These are phyloP conservation scores for Suillus brevipes DNA, from an alignment of 768 basidiomycete genomes.

Conservation along the genomic window DNA sequence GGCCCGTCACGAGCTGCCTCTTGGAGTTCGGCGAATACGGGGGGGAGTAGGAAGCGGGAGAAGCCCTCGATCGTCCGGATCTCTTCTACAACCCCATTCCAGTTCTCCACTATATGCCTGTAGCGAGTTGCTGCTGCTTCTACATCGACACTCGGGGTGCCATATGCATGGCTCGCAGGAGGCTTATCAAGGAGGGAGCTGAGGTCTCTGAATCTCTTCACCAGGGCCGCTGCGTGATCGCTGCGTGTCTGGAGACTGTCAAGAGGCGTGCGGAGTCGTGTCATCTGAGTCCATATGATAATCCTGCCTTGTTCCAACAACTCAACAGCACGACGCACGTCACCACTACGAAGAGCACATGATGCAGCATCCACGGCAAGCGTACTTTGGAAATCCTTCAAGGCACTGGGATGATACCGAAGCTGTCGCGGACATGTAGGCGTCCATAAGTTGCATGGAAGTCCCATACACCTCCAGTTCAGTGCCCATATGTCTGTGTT, in stretches of 20 bases:
- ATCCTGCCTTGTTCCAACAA: no score
- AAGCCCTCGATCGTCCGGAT: slow-evolving; percentile 14
- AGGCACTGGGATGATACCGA: background rate
- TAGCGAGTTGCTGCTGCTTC: slow-evolving; percentile 11
- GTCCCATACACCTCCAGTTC: slow-evolving; percentile 5
- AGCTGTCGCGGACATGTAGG: slow-evolving; percentile 1
- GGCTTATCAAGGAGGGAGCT: slow-evolving; percentile 13
- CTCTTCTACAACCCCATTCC: background rate
- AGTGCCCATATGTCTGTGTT: slow-evolving; percentile 1
- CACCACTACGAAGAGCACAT: no score
- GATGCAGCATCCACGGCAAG: slow-evolving; percentile 9
- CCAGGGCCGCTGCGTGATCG: background rate
- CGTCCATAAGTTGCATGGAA: slow-evolving; percentile 5
- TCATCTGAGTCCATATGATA: slow-evolving; percentile 28
- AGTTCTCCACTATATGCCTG: slow-evolving; percentile 9
- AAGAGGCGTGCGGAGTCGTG: slow-evolving; percentile 25
- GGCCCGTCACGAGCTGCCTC: slow-evolving; percentile 11
- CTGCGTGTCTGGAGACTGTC: slow-evolving; percentile 20
- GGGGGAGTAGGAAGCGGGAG: slow-evolving; percentile 18
- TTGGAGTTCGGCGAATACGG: slow-evolving; percentile 13
- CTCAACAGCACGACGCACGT: no score
- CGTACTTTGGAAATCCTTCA: background rate
- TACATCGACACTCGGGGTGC: background rate
- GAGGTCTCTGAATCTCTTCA: slow-evolving; percentile 11
- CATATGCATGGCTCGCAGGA: background rate